A percentile compares a stretch with the other conserved stretches of the same genome.
phyloP scores from a whole-genome alignment of 1,139 yeast genomes.

The Kluyveromyces marxianus region DNA sequence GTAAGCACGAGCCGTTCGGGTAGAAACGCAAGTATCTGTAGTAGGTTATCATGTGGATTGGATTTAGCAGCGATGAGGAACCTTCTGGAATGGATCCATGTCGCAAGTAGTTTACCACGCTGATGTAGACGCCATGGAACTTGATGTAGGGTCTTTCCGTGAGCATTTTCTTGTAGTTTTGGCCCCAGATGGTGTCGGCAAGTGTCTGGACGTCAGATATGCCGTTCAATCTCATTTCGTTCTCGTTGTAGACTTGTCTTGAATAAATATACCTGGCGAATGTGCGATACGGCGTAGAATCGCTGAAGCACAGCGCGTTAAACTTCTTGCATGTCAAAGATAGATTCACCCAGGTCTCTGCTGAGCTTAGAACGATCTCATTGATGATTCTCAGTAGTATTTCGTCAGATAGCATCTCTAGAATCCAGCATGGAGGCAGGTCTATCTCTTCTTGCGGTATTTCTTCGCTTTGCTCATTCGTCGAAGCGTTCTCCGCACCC shows the following conservation, averaged over 20 bases:
- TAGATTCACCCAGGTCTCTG: conserved; percentile 62
- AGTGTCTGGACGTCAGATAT: conserved; percentile 38
- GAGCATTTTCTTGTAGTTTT: conserved; percentile 49
- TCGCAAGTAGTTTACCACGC: conserved; percentile 75
- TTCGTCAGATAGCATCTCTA: conserved; percentile 58
- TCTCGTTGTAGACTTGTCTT: conserved; percentile 45
- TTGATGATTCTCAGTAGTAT: conserved; percentile 50
- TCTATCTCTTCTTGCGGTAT: conserved; percentile 16
- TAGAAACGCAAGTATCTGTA: conserved; percentile 78
- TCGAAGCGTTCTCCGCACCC: not conserved
- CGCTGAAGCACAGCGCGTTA: conserved; percentile 54
- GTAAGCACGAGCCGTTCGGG: conserved; percentile 67
- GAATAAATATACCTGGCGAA: conserved; percentile 52
- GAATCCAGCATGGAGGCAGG: conserved; percentile 43
- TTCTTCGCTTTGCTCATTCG: conserved; percentile 31
- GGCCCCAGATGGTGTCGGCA: conserved; percentile 42
- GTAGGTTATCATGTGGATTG: conserved; percentile 78
- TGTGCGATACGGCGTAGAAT: conserved; percentile 48
- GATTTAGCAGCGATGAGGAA: conserved; percentile 64
- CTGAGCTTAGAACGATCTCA: conserved; percentile 41
- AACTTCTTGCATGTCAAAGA: conserved; percentile 56
- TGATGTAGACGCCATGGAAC: conserved; percentile 76
- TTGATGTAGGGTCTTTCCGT: conserved; percentile 61
- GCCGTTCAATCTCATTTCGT: conserved; percentile 31
- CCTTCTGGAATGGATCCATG: conserved; percentile 67